phyloP scores from a whole-genome alignment of 495 filamentous ascomycete genomes.

The Lophiotrema nucula region DNA sequence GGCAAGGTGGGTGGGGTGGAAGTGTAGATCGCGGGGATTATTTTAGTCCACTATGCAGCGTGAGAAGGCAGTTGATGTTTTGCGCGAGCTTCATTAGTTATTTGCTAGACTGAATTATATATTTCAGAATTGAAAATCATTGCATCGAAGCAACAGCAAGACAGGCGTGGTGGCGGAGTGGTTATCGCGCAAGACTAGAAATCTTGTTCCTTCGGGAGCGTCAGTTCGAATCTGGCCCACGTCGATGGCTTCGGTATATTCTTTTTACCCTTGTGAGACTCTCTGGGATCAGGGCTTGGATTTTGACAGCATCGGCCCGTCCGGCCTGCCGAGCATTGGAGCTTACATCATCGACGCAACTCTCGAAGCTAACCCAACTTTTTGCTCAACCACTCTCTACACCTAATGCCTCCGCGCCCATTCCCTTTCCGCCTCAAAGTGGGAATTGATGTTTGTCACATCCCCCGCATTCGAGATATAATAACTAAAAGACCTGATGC shows the following conservation, averaged over 20 bases:
- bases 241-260: conserved; percentile 24
- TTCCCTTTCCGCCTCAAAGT: conserved; percentile 22
- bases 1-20: neutral
- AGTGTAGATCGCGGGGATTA: neutral
- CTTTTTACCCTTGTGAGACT: conserved; percentile 1
- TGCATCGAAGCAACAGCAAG: conserved; percentile 3
- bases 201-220: conserved; percentile 43
- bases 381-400: neutral
- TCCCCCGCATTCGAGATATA: conserved; percentile 10
- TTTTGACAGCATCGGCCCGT: no score
- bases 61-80: no score
- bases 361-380: no score
- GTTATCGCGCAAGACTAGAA: conserved; percentile 45
- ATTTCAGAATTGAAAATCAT: neutral
- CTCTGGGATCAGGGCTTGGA: neutral
- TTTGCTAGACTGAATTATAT: no score
- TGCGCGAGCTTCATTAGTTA: no score
- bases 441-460: conserved; percentile 22
- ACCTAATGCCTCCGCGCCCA: conserved; percentile 19
- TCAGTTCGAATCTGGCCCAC: conserved; percentile 31
- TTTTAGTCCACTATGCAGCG: no score
- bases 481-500: neutral
- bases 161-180: conserved; percentile 41
- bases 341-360: neutral
- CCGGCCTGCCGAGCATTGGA: neutral